Evolutionary conservation across 1,284 basidiomycete genomes (phyloP), one percentile per base, ranked within the genome.

Genomic region (Earliella scabrosa): DNA sequence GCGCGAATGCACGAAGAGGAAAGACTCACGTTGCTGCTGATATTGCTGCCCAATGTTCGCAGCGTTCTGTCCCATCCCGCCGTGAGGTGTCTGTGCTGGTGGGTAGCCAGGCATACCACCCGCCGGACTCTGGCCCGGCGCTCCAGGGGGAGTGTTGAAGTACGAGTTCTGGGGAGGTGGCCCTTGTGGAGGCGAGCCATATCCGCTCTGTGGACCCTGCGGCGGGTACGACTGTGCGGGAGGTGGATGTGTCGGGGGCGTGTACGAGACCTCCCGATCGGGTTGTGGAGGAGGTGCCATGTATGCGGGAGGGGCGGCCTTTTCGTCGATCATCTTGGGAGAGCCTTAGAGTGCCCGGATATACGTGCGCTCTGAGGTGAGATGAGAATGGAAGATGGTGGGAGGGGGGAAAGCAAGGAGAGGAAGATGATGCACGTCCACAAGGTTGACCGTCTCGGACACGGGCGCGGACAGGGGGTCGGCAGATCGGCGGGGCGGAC

Each of bases 21-120:
- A 43, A 18, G 21, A 59, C 58, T 50, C 21, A 63, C 61, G 48
- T 52, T 60, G 54, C 9, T 63, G 55, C 41, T 63, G 61, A 41
- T 63, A 63, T 35, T 59, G 52, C 50, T 54, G 50, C 27, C 59
- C 59, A 0, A 50, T 40, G 32, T 36, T 35, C 54, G 58, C n/a
- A n/a, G n/a, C n/a, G n/a, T n/a, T n/a, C n/a, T n/a, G n/a, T n/a
- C n/a, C 50, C 45, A 41, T 44, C 4, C n/a, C n/a, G n/a, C n/a
- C n/a, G n/a, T n/a, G 39, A 16, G 38, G 24, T 10, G 26, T 13
- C n/a, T 27, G 31, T 7, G 40, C 27, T 13, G 34, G 45, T 10
- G 45, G 43, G 29, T 56, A 56, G 14, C 41, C 54, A 13, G 39
- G 5, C 40, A 32, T 27, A 38, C 45, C 35, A 14, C 53, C 53